These are phyloP conservation scores for Paracorniculantispora psalliotae DNA, from an alignment of 2,329 filamentous ascomycete species.

Conservation along the genomic window DNA sequence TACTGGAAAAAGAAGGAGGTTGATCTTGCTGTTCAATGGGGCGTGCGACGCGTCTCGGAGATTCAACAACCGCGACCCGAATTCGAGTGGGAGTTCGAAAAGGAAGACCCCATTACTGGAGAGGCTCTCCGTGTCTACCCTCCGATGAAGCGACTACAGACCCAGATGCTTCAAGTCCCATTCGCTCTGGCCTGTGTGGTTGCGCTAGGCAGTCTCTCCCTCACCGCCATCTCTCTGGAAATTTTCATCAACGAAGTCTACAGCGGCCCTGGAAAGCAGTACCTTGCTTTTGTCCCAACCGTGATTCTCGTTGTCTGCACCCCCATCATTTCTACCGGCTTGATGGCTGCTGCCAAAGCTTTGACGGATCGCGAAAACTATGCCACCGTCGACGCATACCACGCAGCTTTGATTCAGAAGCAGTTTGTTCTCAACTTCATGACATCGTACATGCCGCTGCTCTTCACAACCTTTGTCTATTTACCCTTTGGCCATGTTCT, in stretches of 20 bases:
- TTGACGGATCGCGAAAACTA: conserved; percentile 89
- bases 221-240: conserved; percentile 84
- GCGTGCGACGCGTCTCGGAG: conserved; percentile 74
- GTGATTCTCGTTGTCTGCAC: conserved; percentile 77
- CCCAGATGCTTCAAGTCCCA: conserved; percentile 76
- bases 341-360: conserved; percentile 70
- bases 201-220: conserved; percentile 75
- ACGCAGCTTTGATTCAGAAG: conserved; percentile 82
- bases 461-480: conserved; percentile 90
- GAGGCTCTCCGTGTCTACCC: conserved; percentile 74
- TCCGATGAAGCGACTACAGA: conserved; percentile 65
- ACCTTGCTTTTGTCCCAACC: conserved; percentile 82
- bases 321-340: conserved; percentile 68
- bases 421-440: conserved; percentile 96
- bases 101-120: conserved; percentile 75
- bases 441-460: conserved; percentile 87
- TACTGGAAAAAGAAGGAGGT: conserved; percentile 94
- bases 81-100: conserved; percentile 73
- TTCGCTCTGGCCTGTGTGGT: conserved; percentile 72
- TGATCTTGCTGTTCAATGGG: conserved; percentile 83
- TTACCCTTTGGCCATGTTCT: conserved; percentile 84
- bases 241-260: conserved; percentile 96
- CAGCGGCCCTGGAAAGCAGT: conserved; percentile 77
- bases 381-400: conserved; percentile 75
- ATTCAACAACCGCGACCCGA: conserved; percentile 74